phyloP scores from a whole-genome alignment of 2,329 filamentous ascomycete genomes.

The Cercospora zeae-maydis region DNA sequence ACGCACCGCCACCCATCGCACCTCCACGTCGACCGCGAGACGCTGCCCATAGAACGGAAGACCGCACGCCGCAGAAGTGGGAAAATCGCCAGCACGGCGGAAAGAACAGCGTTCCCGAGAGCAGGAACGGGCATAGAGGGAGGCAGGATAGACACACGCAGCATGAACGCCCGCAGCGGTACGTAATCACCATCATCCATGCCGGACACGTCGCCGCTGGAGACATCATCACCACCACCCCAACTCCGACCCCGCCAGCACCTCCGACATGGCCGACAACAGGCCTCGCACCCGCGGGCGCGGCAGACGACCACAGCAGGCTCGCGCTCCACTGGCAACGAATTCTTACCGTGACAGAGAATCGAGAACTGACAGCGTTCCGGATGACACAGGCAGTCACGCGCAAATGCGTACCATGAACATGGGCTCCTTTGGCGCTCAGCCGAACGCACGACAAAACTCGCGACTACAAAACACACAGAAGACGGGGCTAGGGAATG shows the following conservation, averaged over 20 bases:
- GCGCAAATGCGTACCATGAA: conserved; percentile 49
- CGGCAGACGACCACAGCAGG: conserved; percentile 4
- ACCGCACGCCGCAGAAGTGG: background rate
- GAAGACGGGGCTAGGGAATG: conserved; percentile 45
- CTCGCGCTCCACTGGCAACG: conserved; percentile 1
- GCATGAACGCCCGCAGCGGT: conserved; percentile 16
- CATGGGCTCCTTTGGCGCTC: conserved; percentile 48
- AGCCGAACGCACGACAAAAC: conserved; percentile 28
- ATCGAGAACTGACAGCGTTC: conserved; percentile 20
- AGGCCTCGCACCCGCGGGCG: conserved; percentile 5
- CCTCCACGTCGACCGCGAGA: background rate
- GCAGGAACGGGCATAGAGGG: background rate
- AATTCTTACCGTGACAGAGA: background rate
- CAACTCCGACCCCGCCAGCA: background rate
- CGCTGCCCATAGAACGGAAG: background rate
- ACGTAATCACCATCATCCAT: conserved; percentile 5
- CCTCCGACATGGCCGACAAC: background rate
- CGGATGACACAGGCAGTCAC: conserved; percentile 23
- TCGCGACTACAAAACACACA: conserved; percentile 34
- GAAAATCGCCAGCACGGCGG: background rate
- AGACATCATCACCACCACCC: background rate
- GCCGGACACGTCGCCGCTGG: background rate
- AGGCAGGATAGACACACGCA: background rate
- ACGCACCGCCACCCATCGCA: background rate
- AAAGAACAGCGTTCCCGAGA: background rate